Conservation (phyloP, 768 basidiomycete genomes). For the Sarcodon sp. region DNA sequence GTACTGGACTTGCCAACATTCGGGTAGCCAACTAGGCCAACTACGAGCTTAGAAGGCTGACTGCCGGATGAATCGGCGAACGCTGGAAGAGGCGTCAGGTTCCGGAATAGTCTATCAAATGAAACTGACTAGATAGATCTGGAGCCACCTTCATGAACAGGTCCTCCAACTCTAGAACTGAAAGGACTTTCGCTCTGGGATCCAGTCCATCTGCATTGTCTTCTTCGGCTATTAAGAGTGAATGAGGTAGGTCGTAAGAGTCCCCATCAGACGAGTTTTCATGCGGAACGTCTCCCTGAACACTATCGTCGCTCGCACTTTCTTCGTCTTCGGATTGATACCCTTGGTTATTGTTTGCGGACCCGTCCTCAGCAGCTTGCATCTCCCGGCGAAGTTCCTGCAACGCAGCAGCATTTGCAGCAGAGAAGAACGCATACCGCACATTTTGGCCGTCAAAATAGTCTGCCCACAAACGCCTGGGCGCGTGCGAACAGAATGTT, state of each 20-base stretch:
- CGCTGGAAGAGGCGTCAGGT: slow-evolving; percentile 22
- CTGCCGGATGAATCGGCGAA: slow-evolving; percentile 49
- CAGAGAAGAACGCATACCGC: slow-evolving; percentile 87
- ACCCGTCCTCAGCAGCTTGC: slow-evolving; percentile 13
- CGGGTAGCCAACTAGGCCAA: slow-evolving; percentile 94
- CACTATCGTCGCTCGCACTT: slow-evolving; percentile 8
- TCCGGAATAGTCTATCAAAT: not conserved
- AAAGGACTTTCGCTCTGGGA: slow-evolving; percentile 63
- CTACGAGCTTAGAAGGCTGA: slow-evolving; percentile 49
- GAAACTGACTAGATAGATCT: slow-evolving; percentile 42
- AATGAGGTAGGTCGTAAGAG: slow-evolving; percentile 19
- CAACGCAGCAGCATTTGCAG: slow-evolving; percentile 72
- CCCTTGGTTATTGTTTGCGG: slow-evolving; percentile 14
- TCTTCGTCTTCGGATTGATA: slow-evolving; percentile 11
- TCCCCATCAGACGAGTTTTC: slow-evolving; percentile 17
- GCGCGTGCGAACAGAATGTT: not conserved
- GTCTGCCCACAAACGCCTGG: slow-evolving; percentile 80
- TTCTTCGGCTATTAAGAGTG: slow-evolving; percentile 40
- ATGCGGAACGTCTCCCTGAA: slow-evolving; percentile 4
- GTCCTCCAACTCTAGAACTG: slow-evolving; percentile 80
- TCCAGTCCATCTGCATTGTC: slow-evolving; percentile 40
- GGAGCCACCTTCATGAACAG: slow-evolving; percentile 67
- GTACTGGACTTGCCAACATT: slow-evolving; percentile 99
- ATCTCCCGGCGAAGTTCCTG: slow-evolving; percentile 62
- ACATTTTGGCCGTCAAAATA: slow-evolving; percentile 71